Base-by-base conservation (phyloP, 192 early-diverging fungal species). In the Thamnidium elegans region DNA sequence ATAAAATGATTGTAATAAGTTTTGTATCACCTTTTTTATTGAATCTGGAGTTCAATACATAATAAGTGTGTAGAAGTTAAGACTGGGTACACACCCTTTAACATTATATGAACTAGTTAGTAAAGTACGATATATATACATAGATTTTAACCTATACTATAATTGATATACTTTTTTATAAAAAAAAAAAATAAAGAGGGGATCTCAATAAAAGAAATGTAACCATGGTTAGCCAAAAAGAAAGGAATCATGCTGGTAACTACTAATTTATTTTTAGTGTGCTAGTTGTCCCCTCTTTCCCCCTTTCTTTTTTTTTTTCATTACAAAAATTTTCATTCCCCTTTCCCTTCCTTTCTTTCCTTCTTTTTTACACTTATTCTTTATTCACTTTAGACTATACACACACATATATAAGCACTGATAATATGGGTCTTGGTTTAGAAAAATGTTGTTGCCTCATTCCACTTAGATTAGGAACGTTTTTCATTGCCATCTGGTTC, bases 361-460 rank as follows among this genome's bases (percentile, higher is more conserved):
- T 26, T 52, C 19, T 39, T 51, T 64, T 3, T 53, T 15, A 47
- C 15, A 42, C 17, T 15, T 63, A n/a, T 9, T 55, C 23, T 4
- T 20, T n/a, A 26, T 26, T 26, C 26, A 26, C 26, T 26, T 31
- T 55, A 7, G 3, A 47, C 3, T 47, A 47, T 11, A 47, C 10
- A 15, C 45, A 47, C 10, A 48, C 13, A 19, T 5, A 48, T 13
- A 48, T 1, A 48, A 9, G 13, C 46, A 48, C 46, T 51, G 44
- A 34, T 3, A 30, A n/a, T 32, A 58, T 68, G 62, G 32, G 55
- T 17, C 36, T 75, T 43, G 65, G 68, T 43, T 30, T 75, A 14
- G 73, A 75, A 55, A 70, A 67, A 50, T 75, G 73, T 31, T 75
- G 73, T 54, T 66, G 73, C 46, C 70, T 68, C 53, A 75, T 75